Conservation (phyloP, 116 monocot species). For the Thalassia testudinum region DNA sequence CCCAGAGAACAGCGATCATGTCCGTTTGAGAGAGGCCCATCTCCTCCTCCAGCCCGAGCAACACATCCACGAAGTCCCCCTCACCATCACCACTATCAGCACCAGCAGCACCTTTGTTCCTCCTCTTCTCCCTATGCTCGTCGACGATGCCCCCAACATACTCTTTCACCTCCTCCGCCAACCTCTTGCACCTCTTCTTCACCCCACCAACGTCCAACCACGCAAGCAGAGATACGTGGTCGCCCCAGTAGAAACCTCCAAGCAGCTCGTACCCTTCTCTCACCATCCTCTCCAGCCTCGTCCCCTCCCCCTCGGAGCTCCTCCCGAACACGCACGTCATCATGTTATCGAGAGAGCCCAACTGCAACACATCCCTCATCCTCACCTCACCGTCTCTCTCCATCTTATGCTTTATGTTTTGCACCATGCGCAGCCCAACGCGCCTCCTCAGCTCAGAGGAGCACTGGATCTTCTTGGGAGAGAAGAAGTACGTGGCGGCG, state of each 20-base stretch:
- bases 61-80: slow-evolving; percentile 28
- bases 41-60: slow-evolving; percentile 48
- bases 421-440: slow-evolving; percentile 22
- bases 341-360: slow-evolving; percentile 67
- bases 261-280: slow-evolving; percentile 70
- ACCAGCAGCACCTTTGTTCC: slow-evolving; percentile 3
- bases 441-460: slow-evolving; percentile 16
- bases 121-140: slow-evolving; percentile 21
- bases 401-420: slow-evolving; percentile 17
- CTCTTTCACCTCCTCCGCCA: slow-evolving; percentile 39
- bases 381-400: slow-evolving; percentile 21
- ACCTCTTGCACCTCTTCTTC: slow-evolving; percentile 24
- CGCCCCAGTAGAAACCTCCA: slow-evolving; percentile 70
- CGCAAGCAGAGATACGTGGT: slow-evolving; percentile 29
- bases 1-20: slow-evolving; percentile 82
- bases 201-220: slow-evolving; percentile 48
- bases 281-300: slow-evolving; percentile 24
- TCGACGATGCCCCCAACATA: slow-evolving; percentile 38
- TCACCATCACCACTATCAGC: background rate
- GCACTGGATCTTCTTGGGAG: slow-evolving; percentile 24
- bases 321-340: slow-evolving; percentile 66
- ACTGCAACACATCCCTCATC: slow-evolving; percentile 36
- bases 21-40: slow-evolving; percentile 55
- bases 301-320: slow-evolving; percentile 10
- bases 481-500: slow-evolving; percentile 36